Conservation (phyloP, 2,329 filamentous ascomycete genomes). For the Elsinoe fawcettii region DNA sequence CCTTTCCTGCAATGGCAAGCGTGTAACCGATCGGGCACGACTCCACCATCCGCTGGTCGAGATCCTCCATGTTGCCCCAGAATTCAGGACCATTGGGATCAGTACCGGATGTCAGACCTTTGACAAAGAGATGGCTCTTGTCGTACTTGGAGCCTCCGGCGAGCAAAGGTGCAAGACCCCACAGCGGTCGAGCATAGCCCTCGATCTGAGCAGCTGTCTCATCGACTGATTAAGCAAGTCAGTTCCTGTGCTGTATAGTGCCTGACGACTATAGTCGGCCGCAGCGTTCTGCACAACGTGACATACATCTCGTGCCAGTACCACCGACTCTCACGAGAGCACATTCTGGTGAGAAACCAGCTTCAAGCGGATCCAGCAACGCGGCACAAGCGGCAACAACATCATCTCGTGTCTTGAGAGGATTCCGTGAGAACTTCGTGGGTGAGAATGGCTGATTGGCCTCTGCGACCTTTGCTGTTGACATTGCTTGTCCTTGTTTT, state of each 20-base stretch:
- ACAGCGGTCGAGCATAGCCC: slow-evolving; percentile 65
- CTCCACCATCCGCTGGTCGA: slow-evolving; percentile 78
- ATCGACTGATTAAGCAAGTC: slow-evolving; percentile 44
- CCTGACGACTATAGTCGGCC: background rate
- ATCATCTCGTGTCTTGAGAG: slow-evolving; percentile 35
- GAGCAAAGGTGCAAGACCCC: slow-evolving; percentile 64
- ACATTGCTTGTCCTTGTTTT: slow-evolving; percentile 1
- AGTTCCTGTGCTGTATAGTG: background rate
- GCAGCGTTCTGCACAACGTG: background rate
- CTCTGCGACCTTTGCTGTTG: slow-evolving; percentile 25
- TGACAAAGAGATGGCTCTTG: slow-evolving; percentile 58
- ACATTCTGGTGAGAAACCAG: slow-evolving; percentile 61
- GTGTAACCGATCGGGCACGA: slow-evolving; percentile 73
- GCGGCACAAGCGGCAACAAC: slow-evolving; percentile 37
- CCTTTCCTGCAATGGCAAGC: slow-evolving; percentile 57
- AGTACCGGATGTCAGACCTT: slow-evolving; percentile 63
- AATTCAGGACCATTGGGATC: slow-evolving; percentile 63
- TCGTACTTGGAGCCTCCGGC: slow-evolving; percentile 60
- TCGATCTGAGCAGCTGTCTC: slow-evolving; percentile 70
- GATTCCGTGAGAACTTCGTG: slow-evolving; percentile 38
- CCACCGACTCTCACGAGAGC: slow-evolving; percentile 61
- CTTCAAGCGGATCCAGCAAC: slow-evolving; percentile 61
- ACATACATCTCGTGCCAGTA: slow-evolving; percentile 58
- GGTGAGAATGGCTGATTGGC: slow-evolving; percentile 36
- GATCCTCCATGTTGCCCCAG: slow-evolving; percentile 68